Conservation (phyloP, 306 rosid species). For the Crotalaria pallida region DNA sequence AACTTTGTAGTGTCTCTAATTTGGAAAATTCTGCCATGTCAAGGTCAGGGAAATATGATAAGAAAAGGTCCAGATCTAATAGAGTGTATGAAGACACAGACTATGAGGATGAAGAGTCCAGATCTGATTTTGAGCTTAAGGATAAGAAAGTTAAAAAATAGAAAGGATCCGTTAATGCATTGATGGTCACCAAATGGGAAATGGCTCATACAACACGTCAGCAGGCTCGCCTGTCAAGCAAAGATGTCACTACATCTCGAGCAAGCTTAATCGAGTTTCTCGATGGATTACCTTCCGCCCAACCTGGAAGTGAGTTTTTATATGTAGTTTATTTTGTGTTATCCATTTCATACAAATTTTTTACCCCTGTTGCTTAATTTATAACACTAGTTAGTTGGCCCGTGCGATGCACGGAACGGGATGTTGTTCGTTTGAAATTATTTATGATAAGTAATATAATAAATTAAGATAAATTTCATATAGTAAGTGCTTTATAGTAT, state of each 20-base stretch:
- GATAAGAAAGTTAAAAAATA: slow-evolving; percentile 69
- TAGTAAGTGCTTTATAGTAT: too few relatives aligned
- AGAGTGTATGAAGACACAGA: too few relatives aligned
- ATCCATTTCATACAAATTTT: too few relatives aligned
- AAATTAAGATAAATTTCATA: too few relatives aligned
- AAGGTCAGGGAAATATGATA: slow-evolving; percentile 36
- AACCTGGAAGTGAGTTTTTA: slow-evolving; percentile 79
- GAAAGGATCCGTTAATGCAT: slow-evolving; percentile 68
- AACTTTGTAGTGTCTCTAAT: too few relatives aligned
- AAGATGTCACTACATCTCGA: slow-evolving; percentile 61
- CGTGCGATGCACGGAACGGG: too few relatives aligned
- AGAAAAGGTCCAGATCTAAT: slow-evolving; percentile 37
- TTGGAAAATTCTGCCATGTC: too few relatives aligned
- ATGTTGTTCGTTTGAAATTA: too few relatives aligned
- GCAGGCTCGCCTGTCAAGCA: slow-evolving; percentile 87
- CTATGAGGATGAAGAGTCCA: slow-evolving; percentile 57
- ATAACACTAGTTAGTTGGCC: too few relatives aligned
- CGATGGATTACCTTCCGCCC: slow-evolving; percentile 90
- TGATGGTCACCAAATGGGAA: slow-evolving; percentile 67
- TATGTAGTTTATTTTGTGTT: too few relatives aligned
- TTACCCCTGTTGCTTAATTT: too few relatives aligned
- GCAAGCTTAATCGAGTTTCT: slow-evolving; percentile 78
- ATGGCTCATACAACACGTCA: slow-evolving; percentile 80
- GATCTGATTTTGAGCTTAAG: slow-evolving; percentile 68
- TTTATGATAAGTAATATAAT: too few relatives aligned